These are phyloP conservation scores for Auricularia sp. DNA, from an alignment of 768 basidiomycete species.

Conservation along the genomic window DNA sequence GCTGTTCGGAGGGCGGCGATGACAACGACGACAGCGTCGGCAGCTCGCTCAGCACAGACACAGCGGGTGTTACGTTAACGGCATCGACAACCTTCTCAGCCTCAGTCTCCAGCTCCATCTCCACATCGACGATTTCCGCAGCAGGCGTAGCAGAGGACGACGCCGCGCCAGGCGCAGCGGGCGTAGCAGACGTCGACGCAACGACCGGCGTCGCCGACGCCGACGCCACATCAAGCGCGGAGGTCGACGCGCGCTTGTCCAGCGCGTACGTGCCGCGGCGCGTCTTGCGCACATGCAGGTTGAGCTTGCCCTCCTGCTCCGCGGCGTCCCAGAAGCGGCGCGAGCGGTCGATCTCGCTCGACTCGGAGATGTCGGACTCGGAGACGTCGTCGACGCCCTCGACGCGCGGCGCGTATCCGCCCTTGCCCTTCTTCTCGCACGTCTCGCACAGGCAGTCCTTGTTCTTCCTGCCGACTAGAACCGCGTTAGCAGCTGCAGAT, in stretches of 20 bases:
- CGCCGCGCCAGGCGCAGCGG: background rate
- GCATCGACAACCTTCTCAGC: conserved; percentile 39
- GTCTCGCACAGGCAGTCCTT: conserved; percentile 78
- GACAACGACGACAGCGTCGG: conserved; percentile 21
- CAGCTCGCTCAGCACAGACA: conserved; percentile 7
- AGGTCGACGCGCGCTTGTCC: background rate
- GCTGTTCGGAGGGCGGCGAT: conserved; percentile 17
- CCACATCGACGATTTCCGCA: conserved; percentile 33
- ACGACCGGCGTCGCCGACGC: background rate
- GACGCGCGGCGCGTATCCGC: conserved; percentile 57
- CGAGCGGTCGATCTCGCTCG: conserved; percentile 9
- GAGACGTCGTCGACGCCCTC: conserved; percentile 40
- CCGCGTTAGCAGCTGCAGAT: no score
- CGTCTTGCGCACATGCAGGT: conserved; percentile 72
- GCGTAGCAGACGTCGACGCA: background rate
- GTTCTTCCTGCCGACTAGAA: conserved; percentile 53
- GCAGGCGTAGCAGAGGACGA: background rate
- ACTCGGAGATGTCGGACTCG: conserved; percentile 33
- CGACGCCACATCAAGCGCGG: background rate
- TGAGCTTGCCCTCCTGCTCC: conserved; percentile 31
- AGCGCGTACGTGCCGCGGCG: conserved; percentile 76
- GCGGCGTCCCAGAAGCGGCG: conserved; percentile 2
- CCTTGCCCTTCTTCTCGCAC: conserved; percentile 65
- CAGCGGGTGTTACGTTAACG: conserved; percentile 33
- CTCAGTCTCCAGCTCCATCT: conserved; percentile 46